These are phyloP conservation scores for Berberis vulgaris DNA, from an alignment of 164 flowering plant species.

Conservation along the genomic window DNA sequence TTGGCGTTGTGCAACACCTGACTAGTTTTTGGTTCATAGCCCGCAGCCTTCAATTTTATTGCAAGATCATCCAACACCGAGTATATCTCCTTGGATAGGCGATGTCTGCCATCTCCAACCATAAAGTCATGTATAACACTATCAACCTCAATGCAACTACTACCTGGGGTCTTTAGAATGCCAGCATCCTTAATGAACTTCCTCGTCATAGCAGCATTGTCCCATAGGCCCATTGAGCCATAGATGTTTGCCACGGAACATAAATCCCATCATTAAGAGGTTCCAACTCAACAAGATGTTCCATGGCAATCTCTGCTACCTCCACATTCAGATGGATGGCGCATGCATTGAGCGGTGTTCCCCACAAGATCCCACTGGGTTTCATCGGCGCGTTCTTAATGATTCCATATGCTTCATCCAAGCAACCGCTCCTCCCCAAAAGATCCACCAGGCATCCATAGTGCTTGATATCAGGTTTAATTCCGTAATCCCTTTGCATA, in stretches of 20 bases:
- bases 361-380: slow-evolving; percentile 2
- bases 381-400: slow-evolving; percentile 4
- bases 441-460: slow-evolving; percentile 10
- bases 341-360: slow-evolving; percentile 3
- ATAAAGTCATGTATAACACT: slow-evolving; percentile 18
- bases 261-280: slow-evolving; percentile 4
- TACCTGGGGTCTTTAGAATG: slow-evolving; percentile 16
- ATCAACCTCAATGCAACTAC: slow-evolving; percentile 24
- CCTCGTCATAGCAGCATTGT: slow-evolving; percentile 14
- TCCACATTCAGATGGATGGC: neutral
- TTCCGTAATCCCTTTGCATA: neutral
- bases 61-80: slow-evolving; percentile 6
- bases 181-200: slow-evolving; percentile 16
- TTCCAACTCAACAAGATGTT: slow-evolving; percentile 1
- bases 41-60: slow-evolving; percentile 14
- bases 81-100: slow-evolving; percentile 12
- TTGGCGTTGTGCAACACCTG: slow-evolving; percentile 15
- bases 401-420: slow-evolving; percentile 6
- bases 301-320: slow-evolving; percentile 1
- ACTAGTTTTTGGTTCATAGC: slow-evolving; percentile 11
- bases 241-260: slow-evolving; percentile 17
- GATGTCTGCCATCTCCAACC: slow-evolving; percentile 20
- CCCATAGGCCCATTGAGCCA: slow-evolving; percentile 12
- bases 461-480: slow-evolving; percentile 4
- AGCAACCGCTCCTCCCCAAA: slow-evolving; percentile 4